phyloP scores from a whole-genome alignment of 805 yeast species.

The Ogataea degrootiae region DNA sequence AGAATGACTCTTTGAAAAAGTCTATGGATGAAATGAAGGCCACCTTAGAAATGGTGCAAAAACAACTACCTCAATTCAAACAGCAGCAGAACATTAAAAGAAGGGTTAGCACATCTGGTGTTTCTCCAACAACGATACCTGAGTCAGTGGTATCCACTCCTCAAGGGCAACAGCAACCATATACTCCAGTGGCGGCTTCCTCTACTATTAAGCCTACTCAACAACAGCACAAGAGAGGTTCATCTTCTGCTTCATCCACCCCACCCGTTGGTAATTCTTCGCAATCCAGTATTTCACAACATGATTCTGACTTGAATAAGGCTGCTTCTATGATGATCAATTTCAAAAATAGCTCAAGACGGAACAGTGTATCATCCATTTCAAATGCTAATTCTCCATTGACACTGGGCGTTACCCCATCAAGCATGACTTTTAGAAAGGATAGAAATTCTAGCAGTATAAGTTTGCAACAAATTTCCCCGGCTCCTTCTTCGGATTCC shows the following conservation, averaged over 20 bases:
- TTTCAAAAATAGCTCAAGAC: constrained; percentile 24
- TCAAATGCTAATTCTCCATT: constrained; percentile 16
- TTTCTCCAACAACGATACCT: constrained; percentile 13
- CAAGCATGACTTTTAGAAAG: neutral
- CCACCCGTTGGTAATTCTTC: constrained; percentile 3
- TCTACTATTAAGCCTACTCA: no score
- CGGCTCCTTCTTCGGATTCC: constrained; percentile 45
- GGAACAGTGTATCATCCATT: constrained; percentile 19
- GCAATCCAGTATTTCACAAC: neutral
- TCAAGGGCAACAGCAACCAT: constrained; percentile 6
- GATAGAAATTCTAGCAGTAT: constrained; percentile 6
- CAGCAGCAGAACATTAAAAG: constrained; percentile 1
- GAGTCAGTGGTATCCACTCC: constrained; percentile 13
- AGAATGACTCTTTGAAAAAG: constrained; percentile 39
- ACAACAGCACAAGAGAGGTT: no score
- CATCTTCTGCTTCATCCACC: constrained; percentile 1
- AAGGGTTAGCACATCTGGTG: constrained; percentile 9
- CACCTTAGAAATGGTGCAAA: constrained; percentile 12
- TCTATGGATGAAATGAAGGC: constrained; percentile 37
- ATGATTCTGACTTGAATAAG: constrained; percentile 20
- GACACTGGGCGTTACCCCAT: constrained; percentile 1
- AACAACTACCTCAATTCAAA: constrained; percentile 7
- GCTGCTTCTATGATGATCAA: constrained; percentile 28
- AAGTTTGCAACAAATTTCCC: constrained; percentile 33
- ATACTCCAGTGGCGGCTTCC: constrained; percentile 4